These are phyloP conservation scores for Cystobasidium ongulense DNA, from an alignment of 768 basidiomycete genomes.

Conservation along the genomic window DNA sequence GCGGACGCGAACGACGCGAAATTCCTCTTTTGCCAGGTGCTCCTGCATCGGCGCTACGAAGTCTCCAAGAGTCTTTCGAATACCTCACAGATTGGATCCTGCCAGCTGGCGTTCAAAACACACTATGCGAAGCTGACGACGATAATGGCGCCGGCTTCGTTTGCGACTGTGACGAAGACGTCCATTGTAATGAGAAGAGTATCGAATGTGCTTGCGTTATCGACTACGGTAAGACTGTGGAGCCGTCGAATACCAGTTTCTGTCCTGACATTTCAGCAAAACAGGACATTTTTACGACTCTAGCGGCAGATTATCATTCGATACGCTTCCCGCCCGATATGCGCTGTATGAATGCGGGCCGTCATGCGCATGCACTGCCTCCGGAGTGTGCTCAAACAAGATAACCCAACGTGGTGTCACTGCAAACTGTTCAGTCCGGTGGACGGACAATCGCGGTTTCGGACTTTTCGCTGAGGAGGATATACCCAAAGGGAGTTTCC, in stretches of 20 bases:
- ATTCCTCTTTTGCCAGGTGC: neutral
- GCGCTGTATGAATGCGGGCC: constrained; percentile 45
- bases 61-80: neutral
- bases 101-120: neutral
- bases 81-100: neutral
- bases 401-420: neutral
- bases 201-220: constrained; percentile 18
- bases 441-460: constrained; percentile 35
- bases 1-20: neutral
- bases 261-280: neutral
- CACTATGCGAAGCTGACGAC: neutral
- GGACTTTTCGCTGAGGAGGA: constrained; percentile 36
- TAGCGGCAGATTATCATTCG: constrained; percentile 34
- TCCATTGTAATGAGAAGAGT: neutral
- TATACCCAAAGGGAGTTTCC: constrained; percentile 41
- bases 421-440: neutral
- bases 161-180: neutral
- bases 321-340: constrained; percentile 42
- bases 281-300: constrained; percentile 11
- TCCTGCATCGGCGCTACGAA: neutral
- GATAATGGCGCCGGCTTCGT: neutral
- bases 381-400: neutral
- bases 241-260: neutral
- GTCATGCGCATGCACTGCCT: constrained; percentile 38
- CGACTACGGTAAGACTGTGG: constrained; percentile 8